Evolutionary conservation across 2,329 filamentous ascomycete species (phyloP).

Genomic region (Metarhizium guizhouense): DNA sequence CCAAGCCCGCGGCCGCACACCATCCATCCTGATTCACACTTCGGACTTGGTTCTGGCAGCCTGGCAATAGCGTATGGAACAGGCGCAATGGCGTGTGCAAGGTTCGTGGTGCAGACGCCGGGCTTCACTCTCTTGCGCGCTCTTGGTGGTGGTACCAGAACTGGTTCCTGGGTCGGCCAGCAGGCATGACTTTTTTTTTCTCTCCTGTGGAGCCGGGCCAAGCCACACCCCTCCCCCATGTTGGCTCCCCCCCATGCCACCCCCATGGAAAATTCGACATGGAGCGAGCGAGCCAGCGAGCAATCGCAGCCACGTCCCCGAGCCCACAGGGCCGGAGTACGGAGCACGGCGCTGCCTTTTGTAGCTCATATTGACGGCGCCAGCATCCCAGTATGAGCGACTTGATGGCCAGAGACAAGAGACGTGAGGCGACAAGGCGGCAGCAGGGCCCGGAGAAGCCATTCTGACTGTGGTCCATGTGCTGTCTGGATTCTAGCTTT

Average conservation of each 20-base stretch:
- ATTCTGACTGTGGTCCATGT: not conserved
- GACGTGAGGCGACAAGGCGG: not conserved
- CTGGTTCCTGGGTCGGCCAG: not conserved
- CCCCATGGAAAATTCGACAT: no score
- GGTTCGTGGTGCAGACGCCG: not conserved
- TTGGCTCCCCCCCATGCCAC: not conserved
- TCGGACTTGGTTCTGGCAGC: no score
- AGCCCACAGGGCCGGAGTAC: not conserved
- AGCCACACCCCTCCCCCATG: not conserved
- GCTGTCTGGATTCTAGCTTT: not conserved
- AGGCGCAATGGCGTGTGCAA: not conserved
- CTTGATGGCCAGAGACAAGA: not conserved
- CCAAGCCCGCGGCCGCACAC: no score
- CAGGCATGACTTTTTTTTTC: not conserved
- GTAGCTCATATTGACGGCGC: not conserved
- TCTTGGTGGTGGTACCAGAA: not conserved
- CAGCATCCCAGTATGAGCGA: constrained; percentile 3
- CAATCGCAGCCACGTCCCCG: not conserved
- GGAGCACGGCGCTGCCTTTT: not conserved
- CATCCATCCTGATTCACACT: not conserved
- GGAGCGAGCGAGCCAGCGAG: not conserved
- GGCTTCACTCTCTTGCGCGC: not conserved
- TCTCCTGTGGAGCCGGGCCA: not conserved
- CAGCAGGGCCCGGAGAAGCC: not conserved
- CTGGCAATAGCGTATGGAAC: no score